Evolutionary conservation across 2,329 filamentous ascomycete genomes (phyloP), one percentile per base, ranked within the genome.

Genomic region (Capronia coronata): DNA sequence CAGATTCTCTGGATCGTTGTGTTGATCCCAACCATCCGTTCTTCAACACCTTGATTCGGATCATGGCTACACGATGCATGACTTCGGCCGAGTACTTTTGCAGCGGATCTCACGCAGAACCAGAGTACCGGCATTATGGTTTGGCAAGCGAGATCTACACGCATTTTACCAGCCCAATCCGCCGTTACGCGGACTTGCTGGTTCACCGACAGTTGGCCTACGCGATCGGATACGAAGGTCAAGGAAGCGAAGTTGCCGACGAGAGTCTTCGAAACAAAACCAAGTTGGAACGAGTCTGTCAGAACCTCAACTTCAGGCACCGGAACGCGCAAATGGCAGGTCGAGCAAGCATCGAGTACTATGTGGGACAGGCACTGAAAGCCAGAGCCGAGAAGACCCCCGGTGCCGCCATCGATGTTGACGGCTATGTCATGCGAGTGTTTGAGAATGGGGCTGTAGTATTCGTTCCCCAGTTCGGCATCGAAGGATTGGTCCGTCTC

Each of bases 41-140:
- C 74, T 97, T 98, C 79, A 98, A 98, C 76, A 98, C 91, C 1
- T 81, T 98, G 19, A 84, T 98, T 60, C 87, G 93, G 65, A 95
- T 98, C 70, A 86, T 98, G 74, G 93, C 93, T 8, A 98, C 93
- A 7, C 84, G 93, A 18, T 98, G 93, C 78, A 98, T 98, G 93
- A 95, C 95, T 76, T 93, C 88, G 46, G 93, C 93, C 55, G 93
- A 98, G 70, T 98, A 98, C 71, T 98, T 98, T 71, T 93, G 87
- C 71, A 87, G 91, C 0, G 93, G 93, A 52, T 90, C 89, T 5
- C 89, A 96, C 66, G 82, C 90, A 0, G 91, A 93, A 66, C 85
- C 88, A 0, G 93, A 97, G 66, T 98, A 95, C 77, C 82, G 88
- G 45, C 94, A 98, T 71, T 98, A 98, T 68, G 93, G 93, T 59